Conservation (phyloP, 331 rosid species). For the Rhamnella rubrinervis region DNA sequence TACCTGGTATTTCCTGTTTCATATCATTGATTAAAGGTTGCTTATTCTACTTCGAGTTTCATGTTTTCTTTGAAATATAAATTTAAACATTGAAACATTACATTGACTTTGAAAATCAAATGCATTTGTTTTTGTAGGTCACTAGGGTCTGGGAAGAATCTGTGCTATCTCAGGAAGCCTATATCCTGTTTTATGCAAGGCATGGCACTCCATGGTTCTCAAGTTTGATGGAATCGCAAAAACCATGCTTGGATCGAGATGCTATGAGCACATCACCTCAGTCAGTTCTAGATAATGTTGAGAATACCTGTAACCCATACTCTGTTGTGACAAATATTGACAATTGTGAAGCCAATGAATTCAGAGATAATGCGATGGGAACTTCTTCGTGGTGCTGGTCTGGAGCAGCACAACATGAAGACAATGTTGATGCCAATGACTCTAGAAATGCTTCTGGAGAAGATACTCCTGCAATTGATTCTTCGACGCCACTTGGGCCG, state of each 20-base stretch:
- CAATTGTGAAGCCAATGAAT: constrained; percentile 13
- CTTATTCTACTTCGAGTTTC: too few species aligned
- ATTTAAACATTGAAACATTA: not conserved
- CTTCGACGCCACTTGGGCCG: constrained; percentile 15
- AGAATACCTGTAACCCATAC: constrained; percentile 10
- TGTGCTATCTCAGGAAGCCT: constrained; percentile 76
- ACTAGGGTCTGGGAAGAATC: constrained; percentile 45
- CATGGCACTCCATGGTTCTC: constrained; percentile 82
- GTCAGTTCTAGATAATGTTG: constrained; percentile 62
- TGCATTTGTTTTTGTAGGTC: constrained; percentile 51
- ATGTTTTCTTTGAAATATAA: not conserved
- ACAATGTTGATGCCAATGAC: not conserved
- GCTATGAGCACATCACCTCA: constrained; percentile 52
- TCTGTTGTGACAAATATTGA: constrained; percentile 14
- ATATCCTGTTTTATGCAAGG: constrained; percentile 75
- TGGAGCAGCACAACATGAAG: constrained; percentile 10
- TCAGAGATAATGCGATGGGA: constrained; percentile 16
- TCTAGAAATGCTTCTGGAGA: constrained; percentile 6
- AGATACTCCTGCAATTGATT: not conserved
- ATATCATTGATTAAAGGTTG: too few species aligned
- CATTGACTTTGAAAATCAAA: not conserved
- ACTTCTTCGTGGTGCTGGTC: constrained; percentile 9
- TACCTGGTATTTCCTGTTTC: too few species aligned
- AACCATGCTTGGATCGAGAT: constrained; percentile 19
- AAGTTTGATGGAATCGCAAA: constrained; percentile 34